These are phyloP conservation scores for Brassica cretica DNA, from an alignment of 345 rosid species.

Conservation along the genomic window DNA sequence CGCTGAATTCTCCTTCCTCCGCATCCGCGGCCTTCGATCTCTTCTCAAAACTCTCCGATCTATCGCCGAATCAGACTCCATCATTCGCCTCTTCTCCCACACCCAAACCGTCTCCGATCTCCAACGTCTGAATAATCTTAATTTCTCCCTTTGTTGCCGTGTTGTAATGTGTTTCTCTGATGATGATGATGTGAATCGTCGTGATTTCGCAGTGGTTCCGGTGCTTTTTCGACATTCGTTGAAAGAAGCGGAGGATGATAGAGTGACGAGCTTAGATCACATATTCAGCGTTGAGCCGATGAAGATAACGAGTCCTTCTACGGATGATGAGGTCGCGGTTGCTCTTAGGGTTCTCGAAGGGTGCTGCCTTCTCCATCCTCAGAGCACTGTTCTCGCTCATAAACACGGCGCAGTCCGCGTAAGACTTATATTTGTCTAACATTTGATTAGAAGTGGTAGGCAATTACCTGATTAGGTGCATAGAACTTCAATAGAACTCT, in stretches of 20 bases:
- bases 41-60: conserved; percentile 84
- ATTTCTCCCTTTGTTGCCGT: neutral
- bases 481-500: neutral
- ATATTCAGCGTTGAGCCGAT: conserved; percentile 78
- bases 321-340: conserved; percentile 74
- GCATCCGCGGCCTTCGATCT: conserved; percentile 80
- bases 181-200: neutral
- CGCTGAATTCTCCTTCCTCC: conserved; percentile 94
- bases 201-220: conserved; percentile 67
- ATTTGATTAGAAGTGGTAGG: neutral
- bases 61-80: conserved; percentile 69
- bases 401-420: conserved; percentile 80
- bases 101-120: conserved; percentile 79
- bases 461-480: neutral
- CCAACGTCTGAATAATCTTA: conserved; percentile 51
- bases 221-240: conserved; percentile 72
- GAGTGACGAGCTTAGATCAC: conserved; percentile 70
- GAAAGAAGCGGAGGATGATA: conserved; percentile 65
- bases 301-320: conserved; percentile 80
- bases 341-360: conserved; percentile 95
- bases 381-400: conserved; percentile 83
- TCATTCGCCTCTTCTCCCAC: conserved; percentile 66
- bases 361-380: conserved; percentile 83
- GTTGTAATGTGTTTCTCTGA: conserved; percentile 21
- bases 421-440: neutral